Percentiles rank a stretch among this genome's conserved stretches.
phyloP scores from a whole-genome alignment of 2,329 filamentous ascomycete species.

The Spiromastix sp. region DNA sequence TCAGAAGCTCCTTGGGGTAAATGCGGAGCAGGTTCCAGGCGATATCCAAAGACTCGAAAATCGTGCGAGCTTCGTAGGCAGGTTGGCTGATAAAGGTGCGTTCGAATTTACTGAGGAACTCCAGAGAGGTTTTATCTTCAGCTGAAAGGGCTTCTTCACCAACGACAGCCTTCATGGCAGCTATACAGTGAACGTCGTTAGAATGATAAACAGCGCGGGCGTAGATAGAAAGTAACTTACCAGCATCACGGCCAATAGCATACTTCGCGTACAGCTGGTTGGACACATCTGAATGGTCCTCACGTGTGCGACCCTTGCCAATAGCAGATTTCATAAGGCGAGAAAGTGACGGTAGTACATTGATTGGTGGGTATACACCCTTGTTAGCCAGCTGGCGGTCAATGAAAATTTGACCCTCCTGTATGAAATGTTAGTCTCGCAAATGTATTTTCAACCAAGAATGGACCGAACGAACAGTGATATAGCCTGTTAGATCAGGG shows the following conservation, averaged over 20 bases:
- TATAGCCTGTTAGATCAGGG: constrained; percentile 96
- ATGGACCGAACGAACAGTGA: no score
- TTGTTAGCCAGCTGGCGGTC: constrained; percentile 92
- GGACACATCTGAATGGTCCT: constrained; percentile 95
- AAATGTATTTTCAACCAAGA: no score
- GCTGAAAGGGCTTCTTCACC: constrained; percentile 92
- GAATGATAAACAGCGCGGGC: no score
- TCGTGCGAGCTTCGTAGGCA: constrained; percentile 80
- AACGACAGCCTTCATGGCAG: constrained; percentile 98
- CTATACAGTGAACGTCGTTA: constrained; percentile 26
- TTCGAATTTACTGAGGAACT: constrained; percentile 98
- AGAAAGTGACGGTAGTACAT: constrained; percentile 92
- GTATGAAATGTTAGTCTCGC: no score
- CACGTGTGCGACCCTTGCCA: constrained; percentile 90
- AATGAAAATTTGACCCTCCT: constrained; percentile 95
- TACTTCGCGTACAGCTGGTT: constrained; percentile 99
- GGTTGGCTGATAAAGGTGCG: constrained; percentile 87
- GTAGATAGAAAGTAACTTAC: constrained; percentile 17
- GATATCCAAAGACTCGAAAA: constrained; percentile 88
- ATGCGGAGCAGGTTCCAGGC: constrained; percentile 95
- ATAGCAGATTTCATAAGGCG: constrained; percentile 99
- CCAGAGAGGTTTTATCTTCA: constrained; percentile 94
- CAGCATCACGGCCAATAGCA: constrained; percentile 92
- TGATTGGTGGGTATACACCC: constrained; percentile 97
- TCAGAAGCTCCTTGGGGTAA: constrained; percentile 95